Evolutionary conservation across 1,139 yeast species (phyloP), one percentile per base, ranked within the genome.

Genomic region (Geotrichum histeridarum): DNA sequence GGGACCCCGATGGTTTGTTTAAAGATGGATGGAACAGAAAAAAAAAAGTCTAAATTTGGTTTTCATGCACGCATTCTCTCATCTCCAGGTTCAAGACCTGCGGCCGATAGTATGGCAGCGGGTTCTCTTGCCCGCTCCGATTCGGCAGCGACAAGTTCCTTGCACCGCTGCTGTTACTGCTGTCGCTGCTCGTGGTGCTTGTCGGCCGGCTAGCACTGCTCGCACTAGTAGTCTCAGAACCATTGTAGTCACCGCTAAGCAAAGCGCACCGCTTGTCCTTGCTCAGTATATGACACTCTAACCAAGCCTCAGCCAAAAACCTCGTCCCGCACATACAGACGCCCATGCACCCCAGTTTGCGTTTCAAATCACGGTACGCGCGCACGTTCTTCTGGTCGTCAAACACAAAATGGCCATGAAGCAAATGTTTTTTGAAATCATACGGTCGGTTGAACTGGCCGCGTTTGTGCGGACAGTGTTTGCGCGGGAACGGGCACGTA

Each of bases 381-480:
- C 77, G 77, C 8, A 78, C 78, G 38, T 54, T 57, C 43, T 63
- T 63, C 38, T 72, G 70, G 7, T 76, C 74, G 57, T 79, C 76
- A 64, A 82, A 83, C 49, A 67, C 69, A 64, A 83, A 83, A 62
- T 83, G 89, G 51, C 79, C 74, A 64, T 83, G 84, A 43, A 83
- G 70, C 58, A 83, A 69, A 64, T 83, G 89, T 62, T 83, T 83
- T 64, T 83, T 83, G 69, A 74, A 82, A 65, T 83, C 89, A 64
- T 83, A 83, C 2, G 85, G 86, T 46, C 89, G 73, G 69, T 83
- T 83, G 69, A 83, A 83, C 60, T 73, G 78, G 22, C 84, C 84
- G 48, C 83, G 76, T 63, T 78, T 81, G 66, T 83, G 88, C 11
- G 77, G 72, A 64, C 89, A 83, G 53, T 71, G 71, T 17, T 70